Evolutionary conservation across 2,329 filamentous ascomycete species (phyloP), one percentile per base, ranked within the genome.

Genomic region (Verticillium zaregamsianum): DNA sequence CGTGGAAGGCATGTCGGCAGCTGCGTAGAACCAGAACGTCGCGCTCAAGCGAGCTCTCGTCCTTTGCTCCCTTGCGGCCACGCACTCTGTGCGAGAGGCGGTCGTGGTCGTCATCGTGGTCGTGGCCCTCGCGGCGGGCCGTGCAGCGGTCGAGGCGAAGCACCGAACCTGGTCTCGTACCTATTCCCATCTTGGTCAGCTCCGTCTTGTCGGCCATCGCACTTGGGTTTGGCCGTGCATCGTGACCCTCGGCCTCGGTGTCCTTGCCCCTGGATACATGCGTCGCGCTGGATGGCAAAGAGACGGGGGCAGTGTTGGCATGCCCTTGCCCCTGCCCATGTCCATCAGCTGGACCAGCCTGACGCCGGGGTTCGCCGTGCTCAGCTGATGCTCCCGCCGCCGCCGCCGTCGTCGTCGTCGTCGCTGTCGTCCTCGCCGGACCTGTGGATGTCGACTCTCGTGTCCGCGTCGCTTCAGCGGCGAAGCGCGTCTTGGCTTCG

Each of bases 1-100:
- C 70, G 64, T 79, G 77, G 59, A 78, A 80, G 2, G 71, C 66
- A 52, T 79, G 77, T 1, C 69, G 71, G 49, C 77, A 80, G 23
- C 59, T 66, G 54, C 74, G 74, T 57, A 78, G 64, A 55, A 70
- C 74, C 58, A 80, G 33, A 4, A 78, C 66, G 3, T 78, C 74
- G 58, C 6, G 20, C 9, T 52, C n/a, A 12, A 52, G 45, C 20
- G 20, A 52, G 8, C 45, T 52, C 20, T 52, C 20, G 20, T 7
- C 2, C 8, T 5, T 12, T 5, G n/a, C 20, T 5, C n/a, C 11
- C 17, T 20, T 23, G 15, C 15, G 17, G 15, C 39, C 39, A 20
- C n/a, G 20, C 15, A 45, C 28, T 28, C 28, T 28, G 20, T 45
- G 39, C 8, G 15, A 23, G 9, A 23, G 45, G 20, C 5, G 4